A percentile compares a stretch with the other conserved stretches of the same genome.
Conservation (phyloP, 2,329 filamentous ascomycete species). For the Fusarium sp. region DNA sequence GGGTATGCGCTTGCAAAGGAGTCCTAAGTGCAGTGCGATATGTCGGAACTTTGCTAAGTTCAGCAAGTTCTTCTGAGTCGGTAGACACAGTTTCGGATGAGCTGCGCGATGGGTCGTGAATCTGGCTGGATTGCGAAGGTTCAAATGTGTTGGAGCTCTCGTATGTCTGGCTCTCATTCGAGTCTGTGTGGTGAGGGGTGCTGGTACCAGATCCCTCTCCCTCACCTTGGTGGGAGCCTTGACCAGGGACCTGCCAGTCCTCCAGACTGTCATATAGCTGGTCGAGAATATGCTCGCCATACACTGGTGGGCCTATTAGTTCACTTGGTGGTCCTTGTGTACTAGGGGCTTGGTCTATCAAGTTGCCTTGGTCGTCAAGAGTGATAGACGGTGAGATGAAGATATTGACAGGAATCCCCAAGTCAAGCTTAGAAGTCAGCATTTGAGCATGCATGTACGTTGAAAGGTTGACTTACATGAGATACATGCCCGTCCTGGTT, state of each 20-base stretch:
- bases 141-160: background rate
- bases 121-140: background rate
- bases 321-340: constrained; percentile 63
- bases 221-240: constrained; percentile 64
- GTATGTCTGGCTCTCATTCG: constrained; percentile 61
- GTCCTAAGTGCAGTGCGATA: constrained; percentile 79
- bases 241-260: constrained; percentile 78
- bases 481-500: constrained; percentile 95
- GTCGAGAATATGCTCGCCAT: constrained; percentile 91
- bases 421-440: constrained; percentile 70
- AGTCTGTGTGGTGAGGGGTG: constrained; percentile 45
- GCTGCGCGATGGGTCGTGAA: constrained; percentile 56
- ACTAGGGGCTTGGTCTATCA: constrained; percentile 68
- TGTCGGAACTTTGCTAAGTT: constrained; percentile 78
- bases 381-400: constrained; percentile 95
- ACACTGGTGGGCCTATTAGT: constrained; percentile 83
- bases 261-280: constrained; percentile 89
- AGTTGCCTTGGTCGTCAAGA: constrained; percentile 84
- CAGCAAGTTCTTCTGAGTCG: constrained; percentile 69
- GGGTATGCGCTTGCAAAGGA: constrained; percentile 64
- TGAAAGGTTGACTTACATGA: constrained; percentile 66
- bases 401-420: constrained; percentile 87
- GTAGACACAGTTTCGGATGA: constrained; percentile 64
- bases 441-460: accelerated
- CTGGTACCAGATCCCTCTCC: constrained; percentile 63